phyloP scores from a whole-genome alignment of 2,329 filamentous ascomycete species.

The Alternaria alternata region DNA sequence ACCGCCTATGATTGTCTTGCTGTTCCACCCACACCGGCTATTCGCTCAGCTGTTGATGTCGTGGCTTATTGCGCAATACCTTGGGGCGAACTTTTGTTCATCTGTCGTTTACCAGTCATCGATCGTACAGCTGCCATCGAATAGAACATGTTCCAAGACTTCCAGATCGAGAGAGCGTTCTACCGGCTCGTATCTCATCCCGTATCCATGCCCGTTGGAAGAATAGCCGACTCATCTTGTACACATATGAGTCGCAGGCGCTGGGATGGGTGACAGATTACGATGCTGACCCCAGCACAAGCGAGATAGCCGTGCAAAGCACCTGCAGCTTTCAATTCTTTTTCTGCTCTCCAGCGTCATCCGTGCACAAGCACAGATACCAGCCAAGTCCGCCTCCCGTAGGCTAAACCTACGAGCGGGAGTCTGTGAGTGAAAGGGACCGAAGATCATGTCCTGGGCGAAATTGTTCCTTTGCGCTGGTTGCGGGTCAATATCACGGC shows the following conservation, averaged over 20 bases:
- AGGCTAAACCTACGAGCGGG: slow-evolving; percentile 46
- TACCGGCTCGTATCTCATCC: slow-evolving; percentile 35
- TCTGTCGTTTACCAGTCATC: slow-evolving; percentile 7
- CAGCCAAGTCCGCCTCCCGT: slow-evolving; percentile 44
- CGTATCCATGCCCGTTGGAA: slow-evolving; percentile 43
- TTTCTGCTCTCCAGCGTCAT: slow-evolving; percentile 42
- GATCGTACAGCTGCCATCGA: background rate
- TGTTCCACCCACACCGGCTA: slow-evolving; percentile 22
- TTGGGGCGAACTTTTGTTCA: slow-evolving; percentile 15
- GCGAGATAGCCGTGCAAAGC: slow-evolving; percentile 34
- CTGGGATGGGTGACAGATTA: slow-evolving; percentile 31
- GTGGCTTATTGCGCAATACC: slow-evolving; percentile 39
- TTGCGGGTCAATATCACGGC: slow-evolving; percentile 21
- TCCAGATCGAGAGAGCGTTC: slow-evolving; percentile 35
- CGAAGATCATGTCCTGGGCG: slow-evolving; percentile 41
- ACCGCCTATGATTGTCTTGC: slow-evolving; percentile 21
- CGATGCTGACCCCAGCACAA: slow-evolving; percentile 32
- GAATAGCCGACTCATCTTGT: slow-evolving; percentile 29
- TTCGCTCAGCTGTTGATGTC: slow-evolving; percentile 23
- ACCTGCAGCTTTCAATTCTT: slow-evolving; percentile 42
- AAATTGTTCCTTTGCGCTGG: slow-evolving; percentile 22
- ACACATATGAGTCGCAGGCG: slow-evolving; percentile 25
- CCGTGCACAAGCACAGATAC: slow-evolving; percentile 39
- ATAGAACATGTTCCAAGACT: slow-evolving; percentile 20
- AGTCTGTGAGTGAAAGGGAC: slow-evolving; percentile 42